phyloP scores from a whole-genome alignment of 2,329 filamentous ascomycete genomes.

The Trichophyton benhamiae region DNA sequence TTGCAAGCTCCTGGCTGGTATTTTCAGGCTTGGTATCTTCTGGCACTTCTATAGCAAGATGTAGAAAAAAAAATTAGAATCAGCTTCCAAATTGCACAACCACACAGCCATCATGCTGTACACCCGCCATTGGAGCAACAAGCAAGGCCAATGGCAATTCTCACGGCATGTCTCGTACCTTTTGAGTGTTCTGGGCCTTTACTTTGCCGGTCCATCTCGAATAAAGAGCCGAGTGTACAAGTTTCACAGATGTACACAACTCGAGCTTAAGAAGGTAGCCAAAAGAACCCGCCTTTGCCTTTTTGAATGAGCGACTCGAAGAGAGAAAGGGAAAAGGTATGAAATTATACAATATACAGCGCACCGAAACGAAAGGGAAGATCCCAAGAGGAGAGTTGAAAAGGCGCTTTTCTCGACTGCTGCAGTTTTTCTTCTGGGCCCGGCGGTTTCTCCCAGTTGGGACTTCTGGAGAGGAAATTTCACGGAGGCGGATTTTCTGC shows the following conservation, averaged over 20 bases:
- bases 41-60: conserved; percentile 7
- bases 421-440: not conserved
- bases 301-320: conserved; percentile 6
- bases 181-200: conserved; percentile 29
- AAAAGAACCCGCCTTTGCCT: conserved; percentile 4
- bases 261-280: conserved; percentile 6
- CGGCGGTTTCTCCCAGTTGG: not conserved
- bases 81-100: not conserved
- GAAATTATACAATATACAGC: conserved; percentile 10
- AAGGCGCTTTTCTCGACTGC: conserved; percentile 3
- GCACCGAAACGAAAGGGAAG: conserved; percentile 10
- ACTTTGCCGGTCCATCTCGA: conserved; percentile 31
- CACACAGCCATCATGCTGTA: not conserved
- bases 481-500: conserved; percentile 27
- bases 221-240: conserved; percentile 1
- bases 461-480: conserved; percentile 21
- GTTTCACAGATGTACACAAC: not conserved
- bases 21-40: conserved; percentile 8
- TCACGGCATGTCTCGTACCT: conserved; percentile 19
- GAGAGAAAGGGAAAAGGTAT: not conserved
- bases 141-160: conserved; percentile 2
- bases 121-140: not conserved
- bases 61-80: not conserved
- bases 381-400: conserved; percentile 8
- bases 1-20: conserved; percentile 17